Base-by-base conservation (phyloP, 331 rosid species). In the Telfairia occidentalis region DNA sequence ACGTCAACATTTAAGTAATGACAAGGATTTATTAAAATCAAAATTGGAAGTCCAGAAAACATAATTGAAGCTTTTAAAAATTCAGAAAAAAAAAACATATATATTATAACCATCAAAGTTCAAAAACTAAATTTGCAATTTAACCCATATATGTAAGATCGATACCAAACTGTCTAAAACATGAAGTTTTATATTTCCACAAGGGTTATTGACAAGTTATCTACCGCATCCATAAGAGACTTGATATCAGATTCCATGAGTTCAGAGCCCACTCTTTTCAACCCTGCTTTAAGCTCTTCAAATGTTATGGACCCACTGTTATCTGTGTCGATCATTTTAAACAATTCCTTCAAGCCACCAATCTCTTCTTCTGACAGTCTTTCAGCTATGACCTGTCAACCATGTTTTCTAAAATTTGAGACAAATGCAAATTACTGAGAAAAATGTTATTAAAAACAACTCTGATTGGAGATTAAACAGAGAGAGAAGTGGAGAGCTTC, bases 361-460 rank as follows among this genome's bases (percentile, higher is more conserved):
- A 92, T 92, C 80, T 92, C 97, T 90, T 92, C 97, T 78, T 92
- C 97, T 40, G 97, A 92, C 64, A 92, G 90, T 75, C 94, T 87
- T 78, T 92, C 96, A 26, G 94, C 96, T 74, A 92, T 90, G 79
- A 92, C 96, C 97, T 90, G 88, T 46, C 82, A 74, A 75, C 30
- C 52, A 7, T 9, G 6, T 60, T 76, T 55, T 57, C 16, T 9
- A 48, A 71, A 30, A n/a, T 71, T 71, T 29, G 59, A 46, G 60
- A 48, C 43, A 70, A 49, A 71, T 71, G 58, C 60, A 71, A n/a
- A 46, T 29, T 29, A 9, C 43, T 16, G 28, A 71, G 60, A 48
- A 71, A 37, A 48, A 46, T 46, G 48, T 1, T 16, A 70, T 28
- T 24, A 4, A 6, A 69, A 18, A 69, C 24, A 43, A 23, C n/a